phyloP scores from a whole-genome alignment of 768 basidiomycete species.

The Rhizopogon salebrosus region DNA sequence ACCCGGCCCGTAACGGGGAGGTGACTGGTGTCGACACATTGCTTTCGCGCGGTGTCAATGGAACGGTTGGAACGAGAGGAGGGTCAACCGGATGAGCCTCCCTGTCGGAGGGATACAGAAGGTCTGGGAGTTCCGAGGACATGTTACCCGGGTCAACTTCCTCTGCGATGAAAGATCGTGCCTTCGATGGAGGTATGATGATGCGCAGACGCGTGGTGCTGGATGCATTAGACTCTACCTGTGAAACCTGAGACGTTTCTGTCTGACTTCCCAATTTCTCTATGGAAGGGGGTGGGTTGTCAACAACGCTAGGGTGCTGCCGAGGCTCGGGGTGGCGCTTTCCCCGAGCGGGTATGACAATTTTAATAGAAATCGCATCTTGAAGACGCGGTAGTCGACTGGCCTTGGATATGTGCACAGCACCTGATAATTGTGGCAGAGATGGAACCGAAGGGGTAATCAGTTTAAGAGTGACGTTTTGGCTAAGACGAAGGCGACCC shows the following conservation, averaged over 20 bases:
- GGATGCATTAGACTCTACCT: not conserved
- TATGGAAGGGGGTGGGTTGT: not conserved
- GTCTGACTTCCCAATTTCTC: not conserved
- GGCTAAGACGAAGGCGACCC: conserved; percentile 1
- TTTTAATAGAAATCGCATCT: not conserved
- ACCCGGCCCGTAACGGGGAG: conserved; percentile 2
- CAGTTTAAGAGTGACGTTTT: conserved; percentile 6
- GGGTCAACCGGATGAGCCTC: not conserved
- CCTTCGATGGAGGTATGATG: not conserved
- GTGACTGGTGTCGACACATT: not conserved
- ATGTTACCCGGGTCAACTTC: not conserved
- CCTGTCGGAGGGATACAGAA: not conserved
- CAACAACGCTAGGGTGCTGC: not conserved
- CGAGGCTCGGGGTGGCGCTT: not conserved
- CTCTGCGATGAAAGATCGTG: not conserved
- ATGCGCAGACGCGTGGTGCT: not conserved
- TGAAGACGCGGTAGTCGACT: not conserved
- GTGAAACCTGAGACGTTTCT: not conserved
- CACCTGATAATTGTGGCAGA: too few species aligned
- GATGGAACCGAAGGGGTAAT: conserved; percentile 1
- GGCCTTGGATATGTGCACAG: too few species aligned
- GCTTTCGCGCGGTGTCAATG: not conserved
- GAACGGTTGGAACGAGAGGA: too few species aligned
- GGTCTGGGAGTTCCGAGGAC: not conserved
- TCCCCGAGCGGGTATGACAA: not conserved